phyloP scores from a whole-genome alignment of 768 basidiomycete species.

The Fomitopsis pulvina region DNA sequence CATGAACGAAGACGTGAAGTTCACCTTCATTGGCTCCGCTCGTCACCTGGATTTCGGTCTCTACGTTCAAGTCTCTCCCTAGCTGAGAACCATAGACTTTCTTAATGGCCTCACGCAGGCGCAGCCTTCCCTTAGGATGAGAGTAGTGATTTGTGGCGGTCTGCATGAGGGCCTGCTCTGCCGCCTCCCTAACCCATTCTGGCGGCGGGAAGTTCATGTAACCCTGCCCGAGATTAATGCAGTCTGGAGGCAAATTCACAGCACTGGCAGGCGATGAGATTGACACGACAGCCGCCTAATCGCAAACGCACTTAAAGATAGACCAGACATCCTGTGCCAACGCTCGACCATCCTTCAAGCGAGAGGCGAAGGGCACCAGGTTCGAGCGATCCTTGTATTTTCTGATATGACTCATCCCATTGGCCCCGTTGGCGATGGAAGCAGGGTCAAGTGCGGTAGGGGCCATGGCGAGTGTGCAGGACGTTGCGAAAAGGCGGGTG shows the following conservation, averaged over 20 bases:
- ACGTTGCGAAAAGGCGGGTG: background rate
- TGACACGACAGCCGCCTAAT: background rate
- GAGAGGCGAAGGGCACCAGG: slow-evolving; percentile 64
- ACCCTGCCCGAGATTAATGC: slow-evolving; percentile 87
- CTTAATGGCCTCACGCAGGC: slow-evolving; percentile 84
- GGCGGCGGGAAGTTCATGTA: slow-evolving; percentile 94
- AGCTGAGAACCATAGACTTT: slow-evolving; percentile 66
- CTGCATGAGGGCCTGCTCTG: slow-evolving; percentile 55
- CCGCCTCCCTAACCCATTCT: slow-evolving; percentile 69
- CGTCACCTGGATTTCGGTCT: slow-evolving; percentile 87
- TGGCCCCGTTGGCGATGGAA: slow-evolving; percentile 13
- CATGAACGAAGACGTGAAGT: slow-evolving; percentile 4
- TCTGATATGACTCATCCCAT: slow-evolving; percentile 19
- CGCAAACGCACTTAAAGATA: slow-evolving; percentile 65
- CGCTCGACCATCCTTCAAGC: slow-evolving; percentile 70
- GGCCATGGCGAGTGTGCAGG: slow-evolving; percentile 5
- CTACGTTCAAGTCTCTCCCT: slow-evolving; percentile 67
- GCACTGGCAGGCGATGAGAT: slow-evolving; percentile 49
- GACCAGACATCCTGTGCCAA: slow-evolving; percentile 86
- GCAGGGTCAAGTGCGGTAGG: background rate
- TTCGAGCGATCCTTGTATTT: slow-evolving; percentile 16
- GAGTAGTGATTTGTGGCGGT: slow-evolving; percentile 81
- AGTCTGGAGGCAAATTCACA: slow-evolving; percentile 82
- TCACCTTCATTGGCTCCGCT: slow-evolving; percentile 96
- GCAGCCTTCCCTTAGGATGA: slow-evolving; percentile 82